phyloP scores from a whole-genome alignment of 2,329 filamentous ascomycete species.

The Hypoxylon sp. region DNA sequence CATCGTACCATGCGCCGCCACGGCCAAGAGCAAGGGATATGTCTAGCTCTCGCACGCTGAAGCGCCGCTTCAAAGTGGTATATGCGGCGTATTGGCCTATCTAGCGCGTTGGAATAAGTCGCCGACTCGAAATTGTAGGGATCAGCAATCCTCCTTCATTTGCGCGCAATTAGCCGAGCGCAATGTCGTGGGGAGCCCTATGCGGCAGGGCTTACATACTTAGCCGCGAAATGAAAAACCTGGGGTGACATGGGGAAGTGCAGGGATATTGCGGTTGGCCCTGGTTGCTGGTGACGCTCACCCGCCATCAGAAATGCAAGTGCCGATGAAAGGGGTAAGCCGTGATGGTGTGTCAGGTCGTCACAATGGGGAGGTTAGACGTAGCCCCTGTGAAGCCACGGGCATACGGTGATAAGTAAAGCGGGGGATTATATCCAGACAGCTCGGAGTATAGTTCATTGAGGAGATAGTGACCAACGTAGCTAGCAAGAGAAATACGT shows the following conservation, averaged over 20 bases:
- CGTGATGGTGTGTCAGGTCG: constrained; percentile 20
- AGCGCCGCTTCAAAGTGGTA: constrained; percentile 39
- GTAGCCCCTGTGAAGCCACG: constrained; percentile 21
- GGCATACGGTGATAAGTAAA: constrained; percentile 29
- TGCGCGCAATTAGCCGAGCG: constrained; percentile 42
- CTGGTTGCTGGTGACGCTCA: constrained; percentile 30
- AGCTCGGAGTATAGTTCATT: constrained; percentile 8
- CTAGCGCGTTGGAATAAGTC: constrained; percentile 30
- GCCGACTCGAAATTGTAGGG: constrained; percentile 10
- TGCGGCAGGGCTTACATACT: constrained; percentile 32
- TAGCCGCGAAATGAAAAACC: constrained; percentile 46
- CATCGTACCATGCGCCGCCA: constrained; percentile 13
- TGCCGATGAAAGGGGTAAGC: constrained; percentile 29
- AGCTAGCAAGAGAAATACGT: not conserved
- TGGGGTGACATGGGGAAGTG: constrained; percentile 36
- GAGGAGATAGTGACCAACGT: constrained; percentile 8
- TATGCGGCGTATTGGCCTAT: constrained; percentile 16
- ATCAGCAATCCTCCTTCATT: constrained; percentile 33
- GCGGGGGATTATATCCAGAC: constrained; percentile 19
- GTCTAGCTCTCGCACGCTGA: constrained; percentile 30
- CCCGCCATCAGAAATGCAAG: constrained; percentile 19
- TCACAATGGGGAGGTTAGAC: constrained; percentile 3
- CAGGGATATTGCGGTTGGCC: constrained; percentile 30
- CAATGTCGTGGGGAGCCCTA: constrained; percentile 22
- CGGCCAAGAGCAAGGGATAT: constrained; percentile 17